Evolutionary conservation across 192 early-diverging fungal species (phyloP).

Genomic region (Coemansia aciculifera): DNA sequence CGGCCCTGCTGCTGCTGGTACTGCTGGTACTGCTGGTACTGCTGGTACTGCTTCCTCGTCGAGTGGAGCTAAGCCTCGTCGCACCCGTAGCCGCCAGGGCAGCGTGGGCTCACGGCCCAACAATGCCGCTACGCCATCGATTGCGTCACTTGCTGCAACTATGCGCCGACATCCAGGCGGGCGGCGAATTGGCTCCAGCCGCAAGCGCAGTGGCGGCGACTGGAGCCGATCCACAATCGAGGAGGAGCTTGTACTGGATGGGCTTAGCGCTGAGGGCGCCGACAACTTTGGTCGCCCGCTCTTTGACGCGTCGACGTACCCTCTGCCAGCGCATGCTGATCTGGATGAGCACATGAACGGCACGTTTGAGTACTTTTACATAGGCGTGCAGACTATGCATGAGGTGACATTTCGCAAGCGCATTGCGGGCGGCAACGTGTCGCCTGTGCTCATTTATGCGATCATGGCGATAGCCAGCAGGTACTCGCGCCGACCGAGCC

Average conservation of each 20-base stretch:
- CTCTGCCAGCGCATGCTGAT: constrained; percentile 28
- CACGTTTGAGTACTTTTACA: constrained; percentile 56
- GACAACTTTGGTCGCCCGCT: constrained; percentile 49
- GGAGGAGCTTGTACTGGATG: constrained; percentile 45
- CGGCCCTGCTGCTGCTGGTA: neutral
- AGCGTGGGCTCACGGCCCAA: neutral
- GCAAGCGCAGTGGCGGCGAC: constrained; percentile 20
- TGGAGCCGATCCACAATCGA: constrained; percentile 33
- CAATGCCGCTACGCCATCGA: neutral
- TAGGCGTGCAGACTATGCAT: constrained; percentile 51
- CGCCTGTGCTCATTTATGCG: constrained; percentile 51
- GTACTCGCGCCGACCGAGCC: constrained; percentile 50
- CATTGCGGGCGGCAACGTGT: constrained; percentile 26
- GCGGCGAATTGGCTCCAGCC: neutral
- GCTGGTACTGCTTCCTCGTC: neutral
- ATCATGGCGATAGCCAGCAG: constrained; percentile 55
- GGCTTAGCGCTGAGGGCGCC: constrained; percentile 34
- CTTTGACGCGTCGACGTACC: constrained; percentile 36
- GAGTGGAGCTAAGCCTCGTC: constrained; percentile 3
- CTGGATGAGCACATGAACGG: constrained; percentile 53
- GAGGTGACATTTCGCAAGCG: constrained; percentile 42
- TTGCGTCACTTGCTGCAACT: constrained; percentile 1
- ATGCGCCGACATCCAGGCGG: neutral
- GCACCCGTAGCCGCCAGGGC: neutral
- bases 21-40: neutral